A percentile compares a stretch with the other conserved stretches of the same genome.
These are phyloP conservation scores for Daldinia bambusicola DNA, from an alignment of 495 filamentous ascomycete species.

Conservation along the genomic window DNA sequence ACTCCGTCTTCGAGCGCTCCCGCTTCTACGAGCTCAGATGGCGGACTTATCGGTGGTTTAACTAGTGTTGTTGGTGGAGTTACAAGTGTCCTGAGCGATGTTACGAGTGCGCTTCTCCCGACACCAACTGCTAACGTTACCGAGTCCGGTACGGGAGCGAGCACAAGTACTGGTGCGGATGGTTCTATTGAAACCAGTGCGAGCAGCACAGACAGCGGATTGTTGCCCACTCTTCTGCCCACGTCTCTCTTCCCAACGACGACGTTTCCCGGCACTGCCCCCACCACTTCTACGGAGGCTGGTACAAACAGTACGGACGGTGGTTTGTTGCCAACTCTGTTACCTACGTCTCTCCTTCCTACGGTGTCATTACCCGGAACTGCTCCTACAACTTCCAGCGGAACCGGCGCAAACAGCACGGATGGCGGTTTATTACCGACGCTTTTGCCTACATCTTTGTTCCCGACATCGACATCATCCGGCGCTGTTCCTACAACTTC, in stretches of 20 bases:
- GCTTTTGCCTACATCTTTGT: constrained; percentile 18
- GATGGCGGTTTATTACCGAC: constrained; percentile 23
- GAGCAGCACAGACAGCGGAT: constrained; percentile 13
- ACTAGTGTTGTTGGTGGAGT: constrained; percentile 38
- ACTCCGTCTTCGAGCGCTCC: constrained; percentile 33
- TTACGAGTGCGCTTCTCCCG: constrained; percentile 37
- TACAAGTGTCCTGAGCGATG: constrained; percentile 30
- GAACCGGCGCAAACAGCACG: constrained; percentile 3
- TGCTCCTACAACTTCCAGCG: constrained; percentile 3
- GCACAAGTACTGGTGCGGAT: background rate
- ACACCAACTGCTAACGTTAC: constrained; percentile 32
- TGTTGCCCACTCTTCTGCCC: constrained; percentile 21
- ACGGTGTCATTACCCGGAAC: too few relatives aligned
- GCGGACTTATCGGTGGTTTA: constrained; percentile 34
- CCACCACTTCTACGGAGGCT: constrained; percentile 26
- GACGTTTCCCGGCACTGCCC: constrained; percentile 41
- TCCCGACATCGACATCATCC: constrained; percentile 29
- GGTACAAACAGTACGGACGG: too few relatives aligned
- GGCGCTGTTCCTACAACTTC: constrained; percentile 31
- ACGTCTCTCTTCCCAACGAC: constrained; percentile 27
- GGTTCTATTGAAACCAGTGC: constrained; percentile 13
- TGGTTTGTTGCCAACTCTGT: too few relatives aligned
- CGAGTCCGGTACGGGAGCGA: constrained; percentile 20
- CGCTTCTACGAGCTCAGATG: constrained; percentile 34
- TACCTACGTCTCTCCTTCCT: too few relatives aligned